Conservation (phyloP, 306 rosid genomes). For the Sphenostylis stenocarpa region DNA sequence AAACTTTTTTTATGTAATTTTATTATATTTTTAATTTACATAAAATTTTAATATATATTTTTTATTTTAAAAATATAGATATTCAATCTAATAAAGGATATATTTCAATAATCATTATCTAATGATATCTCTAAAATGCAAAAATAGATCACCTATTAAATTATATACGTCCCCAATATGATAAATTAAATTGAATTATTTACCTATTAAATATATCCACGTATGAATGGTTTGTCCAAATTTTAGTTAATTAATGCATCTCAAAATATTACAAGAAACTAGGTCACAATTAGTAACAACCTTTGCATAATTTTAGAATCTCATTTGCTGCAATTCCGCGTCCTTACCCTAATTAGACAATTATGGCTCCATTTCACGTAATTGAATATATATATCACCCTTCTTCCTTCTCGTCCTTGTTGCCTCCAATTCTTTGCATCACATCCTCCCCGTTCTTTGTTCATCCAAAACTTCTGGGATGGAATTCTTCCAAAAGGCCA, state of each 20-base stretch:
- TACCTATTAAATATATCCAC: no score
- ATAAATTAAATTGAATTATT: no score
- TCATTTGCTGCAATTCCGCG: not conserved
- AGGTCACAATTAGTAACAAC: not conserved
- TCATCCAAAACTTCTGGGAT: conserved; percentile 28
- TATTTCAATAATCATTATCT: no score
- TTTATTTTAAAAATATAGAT: no score
- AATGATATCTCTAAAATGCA: no score
- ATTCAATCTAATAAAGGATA: no score
- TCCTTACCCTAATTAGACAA: not conserved
- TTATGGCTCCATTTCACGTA: not conserved
- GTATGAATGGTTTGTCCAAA: not conserved
- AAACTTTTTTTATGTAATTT: no score
- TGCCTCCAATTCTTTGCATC: not conserved
- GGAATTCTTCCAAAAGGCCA: conserved; percentile 77
- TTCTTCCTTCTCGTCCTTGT: not conserved
- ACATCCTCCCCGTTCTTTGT: not conserved
- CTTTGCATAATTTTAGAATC: conserved; percentile 20
- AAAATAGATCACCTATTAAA: no score
- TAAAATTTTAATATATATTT: no score
- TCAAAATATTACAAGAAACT: not conserved
- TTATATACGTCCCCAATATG: no score
- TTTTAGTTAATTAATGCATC: not conserved
- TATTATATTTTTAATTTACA: no score
- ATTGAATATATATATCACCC: no score